These are phyloP conservation scores for Pleurostoma richardsiae DNA, from an alignment of 2,329 filamentous ascomycete genomes.

Conservation along the genomic window DNA sequence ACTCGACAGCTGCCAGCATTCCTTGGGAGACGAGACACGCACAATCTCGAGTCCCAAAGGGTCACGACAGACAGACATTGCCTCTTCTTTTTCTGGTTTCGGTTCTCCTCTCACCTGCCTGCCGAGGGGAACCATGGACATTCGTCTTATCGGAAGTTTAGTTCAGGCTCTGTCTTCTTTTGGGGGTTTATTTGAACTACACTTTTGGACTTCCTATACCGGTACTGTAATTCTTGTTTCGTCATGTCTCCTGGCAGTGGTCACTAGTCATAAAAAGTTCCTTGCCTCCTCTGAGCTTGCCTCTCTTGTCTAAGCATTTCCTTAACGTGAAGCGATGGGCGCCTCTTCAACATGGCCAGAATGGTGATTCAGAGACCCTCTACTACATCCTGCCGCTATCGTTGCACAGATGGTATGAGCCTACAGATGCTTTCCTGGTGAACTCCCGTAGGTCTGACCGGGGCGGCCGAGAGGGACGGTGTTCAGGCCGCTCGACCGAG, in stretches of 20 bases:
- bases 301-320: too few species aligned
- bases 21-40: conserved; percentile 6
- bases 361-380: too few species aligned
- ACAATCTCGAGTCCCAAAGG: conserved; percentile 7
- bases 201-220: conserved; percentile 14
- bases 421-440: too few species aligned
- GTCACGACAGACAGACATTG: conserved; percentile 10
- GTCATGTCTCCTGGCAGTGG: not conserved
- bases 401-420: too few species aligned
- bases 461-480: too few species aligned
- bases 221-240: conserved; percentile 17
- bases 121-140: conserved; percentile 7
- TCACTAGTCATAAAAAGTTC: not conserved
- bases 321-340: too few species aligned
- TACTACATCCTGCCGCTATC: too few species aligned
- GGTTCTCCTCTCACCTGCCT: not conserved
- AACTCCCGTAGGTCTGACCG: too few species aligned
- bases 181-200: conserved; percentile 15
- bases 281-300: not conserved
- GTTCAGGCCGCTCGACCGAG: too few species aligned
- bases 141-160: conserved; percentile 9
- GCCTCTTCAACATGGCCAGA: too few species aligned
- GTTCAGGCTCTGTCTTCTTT: conserved; percentile 15
- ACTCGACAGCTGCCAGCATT: conserved; percentile 10
- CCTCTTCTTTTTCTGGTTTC: conserved; percentile 5